A percentile compares a stretch with the other conserved stretches of the same genome.
These are phyloP conservation scores for Turritis glabra DNA, from an alignment of 345 rosid genomes.

Conservation along the genomic window DNA sequence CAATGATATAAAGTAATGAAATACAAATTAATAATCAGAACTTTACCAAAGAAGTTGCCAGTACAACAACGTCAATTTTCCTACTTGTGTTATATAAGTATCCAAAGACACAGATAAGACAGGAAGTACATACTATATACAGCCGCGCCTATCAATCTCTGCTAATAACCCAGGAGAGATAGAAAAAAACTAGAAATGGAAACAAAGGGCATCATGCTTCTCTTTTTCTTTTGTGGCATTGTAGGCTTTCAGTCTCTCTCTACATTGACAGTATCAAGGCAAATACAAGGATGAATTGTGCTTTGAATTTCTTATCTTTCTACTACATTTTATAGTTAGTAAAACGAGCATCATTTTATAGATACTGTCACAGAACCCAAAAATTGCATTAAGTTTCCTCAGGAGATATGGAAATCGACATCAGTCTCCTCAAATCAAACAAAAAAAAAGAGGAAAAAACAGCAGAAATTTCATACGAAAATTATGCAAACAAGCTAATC, in stretches of 20 bases:
- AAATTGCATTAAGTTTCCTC: background rate
- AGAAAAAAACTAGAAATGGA: conserved; percentile 2
- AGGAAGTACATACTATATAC: background rate
- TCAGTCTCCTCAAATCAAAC: conserved; percentile 19
- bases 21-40: background rate
- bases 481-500: background rate
- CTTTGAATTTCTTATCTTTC: background rate
- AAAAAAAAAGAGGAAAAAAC: background rate
- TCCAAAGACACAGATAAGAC: conserved; percentile 1
- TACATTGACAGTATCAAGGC: background rate
- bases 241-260: background rate
- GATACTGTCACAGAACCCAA: background rate
- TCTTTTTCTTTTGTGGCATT: background rate
- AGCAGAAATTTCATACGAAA: too few relatives aligned
- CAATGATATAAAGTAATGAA: background rate
- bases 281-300: background rate
- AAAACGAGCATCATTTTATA: conserved; percentile 9
- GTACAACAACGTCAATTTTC: background rate
- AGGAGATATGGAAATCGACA: background rate
- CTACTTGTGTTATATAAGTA: background rate
- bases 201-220: background rate
- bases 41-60: background rate
- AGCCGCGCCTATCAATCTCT: background rate
- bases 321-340: background rate
- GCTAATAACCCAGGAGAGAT: background rate